Evolutionary conservation across 2,329 filamentous ascomycete species (phyloP), one percentile per base, ranked within the genome.

Genomic region (Colletotrichum nymphaeae): DNA sequence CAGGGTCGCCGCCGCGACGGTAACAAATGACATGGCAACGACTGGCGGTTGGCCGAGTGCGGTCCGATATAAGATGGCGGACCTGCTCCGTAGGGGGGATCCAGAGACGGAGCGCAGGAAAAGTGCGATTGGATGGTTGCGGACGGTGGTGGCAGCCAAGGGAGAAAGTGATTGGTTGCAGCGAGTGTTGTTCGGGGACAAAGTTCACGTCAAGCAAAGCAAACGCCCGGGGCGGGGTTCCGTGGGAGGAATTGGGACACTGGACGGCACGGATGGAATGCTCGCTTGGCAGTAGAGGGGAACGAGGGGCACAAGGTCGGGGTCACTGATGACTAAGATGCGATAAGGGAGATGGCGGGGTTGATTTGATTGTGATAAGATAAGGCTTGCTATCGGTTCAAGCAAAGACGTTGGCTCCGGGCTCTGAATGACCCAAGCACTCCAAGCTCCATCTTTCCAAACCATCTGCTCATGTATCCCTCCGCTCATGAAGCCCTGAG

Each of bases 1-100:
- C 22, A 82, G 72, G 19, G 82, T 81, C 22, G 80, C 80, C 28
- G 82, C 80, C 3, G 81, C 82, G 30, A 84, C 80, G 3, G 81
- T 82, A 35, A 84, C 75, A 58, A 79, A 81, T 2, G 75, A 76
- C 80, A 81, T 81, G 53, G 24, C 19, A 9, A 24, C 19, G 59
- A 11, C 37, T 2, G 16, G 37, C 3, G 7, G 16, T 5, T 5
- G 16, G 59, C 22, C 59, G 19, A 35, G 9, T 16, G n/a, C 16
- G 28, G 55, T 7, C n/a, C 16, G 59, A 63, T 26, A 24, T 30
- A 2, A 35, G 26, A 63, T 42, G 59, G 59, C 19, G 16, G 9
- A 16, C 37, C 16, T 1, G 16, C 3, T 42, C 37, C 9, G 26
- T 37, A 24, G 26, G 9, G 22, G 42, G 14, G 24, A 30, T 16